Conservation (phyloP, 2,329 filamentous ascomycete genomes). For the Aspergillus clavatus region DNA sequence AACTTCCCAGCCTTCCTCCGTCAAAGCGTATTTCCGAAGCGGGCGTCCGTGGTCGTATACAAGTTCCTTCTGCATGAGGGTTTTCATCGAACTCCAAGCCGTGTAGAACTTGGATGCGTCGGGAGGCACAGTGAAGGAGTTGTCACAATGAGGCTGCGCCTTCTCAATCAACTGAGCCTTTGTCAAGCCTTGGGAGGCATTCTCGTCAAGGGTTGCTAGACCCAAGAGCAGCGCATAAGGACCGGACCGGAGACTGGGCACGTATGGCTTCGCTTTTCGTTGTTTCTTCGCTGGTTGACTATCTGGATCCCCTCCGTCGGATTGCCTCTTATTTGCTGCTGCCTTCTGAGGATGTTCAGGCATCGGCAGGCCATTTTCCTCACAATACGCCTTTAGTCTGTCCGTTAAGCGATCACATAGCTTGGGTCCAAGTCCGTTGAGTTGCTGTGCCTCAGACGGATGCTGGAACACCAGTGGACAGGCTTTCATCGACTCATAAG, state of each 20-base stretch:
- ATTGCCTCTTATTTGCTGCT: conserved; percentile 29
- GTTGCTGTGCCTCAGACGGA: conserved; percentile 65
- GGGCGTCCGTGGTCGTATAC: conserved; percentile 68
- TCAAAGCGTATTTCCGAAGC: conserved; percentile 62
- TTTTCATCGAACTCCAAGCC: conserved; percentile 80
- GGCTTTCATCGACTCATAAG: conserved; percentile 70
- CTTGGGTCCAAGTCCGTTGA: conserved; percentile 70
- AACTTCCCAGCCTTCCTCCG: conserved; percentile 74
- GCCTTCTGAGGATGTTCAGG: conserved; percentile 52
- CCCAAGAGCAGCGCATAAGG: conserved; percentile 68
- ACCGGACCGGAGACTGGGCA: conserved; percentile 68
- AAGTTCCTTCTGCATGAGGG: conserved; percentile 65
- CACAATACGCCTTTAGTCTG: conserved; percentile 53
- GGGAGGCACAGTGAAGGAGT: conserved; percentile 64
- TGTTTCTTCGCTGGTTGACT: conserved; percentile 51
- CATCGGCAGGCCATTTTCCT: conserved; percentile 63
- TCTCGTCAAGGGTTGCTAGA: conserved; percentile 56
- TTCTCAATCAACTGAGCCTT: conserved; percentile 64
- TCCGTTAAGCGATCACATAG: conserved; percentile 66
- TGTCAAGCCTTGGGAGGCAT: conserved; percentile 54
- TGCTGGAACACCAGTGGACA: conserved; percentile 68
- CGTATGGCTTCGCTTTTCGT: conserved; percentile 59
- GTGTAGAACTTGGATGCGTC: conserved; percentile 69
- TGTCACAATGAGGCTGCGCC: conserved; percentile 67
- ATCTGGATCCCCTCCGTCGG: conserved; percentile 26